phyloP scores from a whole-genome alignment of 179 eudicot species.

The Gypsophila paniculata region DNA sequence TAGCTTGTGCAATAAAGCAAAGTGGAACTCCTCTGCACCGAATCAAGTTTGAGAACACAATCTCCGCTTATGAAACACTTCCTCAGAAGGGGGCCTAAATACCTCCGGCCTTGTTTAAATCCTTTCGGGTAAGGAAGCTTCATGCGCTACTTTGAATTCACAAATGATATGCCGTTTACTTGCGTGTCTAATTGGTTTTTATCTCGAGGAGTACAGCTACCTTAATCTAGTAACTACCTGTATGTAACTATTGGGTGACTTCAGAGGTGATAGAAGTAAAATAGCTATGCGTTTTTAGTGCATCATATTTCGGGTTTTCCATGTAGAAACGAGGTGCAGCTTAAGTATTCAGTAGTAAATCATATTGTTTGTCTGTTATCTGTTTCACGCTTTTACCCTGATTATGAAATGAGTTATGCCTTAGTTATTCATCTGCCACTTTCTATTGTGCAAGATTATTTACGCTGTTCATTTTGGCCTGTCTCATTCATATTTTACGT shows the following conservation, averaged over 20 bases:
- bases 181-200: constrained; percentile 1
- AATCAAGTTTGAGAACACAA: constrained; percentile 85
- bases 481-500: neutral
- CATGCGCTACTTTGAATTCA: constrained; percentile 6
- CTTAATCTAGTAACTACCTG: neutral
- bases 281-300: neutral
- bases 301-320: neutral
- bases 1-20: constrained; percentile 97
- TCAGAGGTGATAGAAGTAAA: constrained; percentile 9
- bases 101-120: neutral
- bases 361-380: neutral
- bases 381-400: constrained; percentile 8
- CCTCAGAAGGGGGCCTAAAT: constrained; percentile 76
- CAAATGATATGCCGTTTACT: neutral
- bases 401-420: neutral
- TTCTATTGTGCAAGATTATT: neutral
- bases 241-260: neutral
- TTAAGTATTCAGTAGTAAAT: too few relatives aligned
- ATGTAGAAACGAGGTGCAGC: too few relatives aligned
- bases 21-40: constrained; percentile 94
- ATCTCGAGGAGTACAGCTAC: neutral
- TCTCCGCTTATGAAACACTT: constrained; percentile 92
- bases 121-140: constrained; percentile 8
- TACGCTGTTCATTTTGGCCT: neutral
- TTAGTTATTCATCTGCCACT: neutral